phyloP scores from a whole-genome alignment of 495 filamentous ascomycete genomes.

The Hyphodiscus hymeniophilus region DNA sequence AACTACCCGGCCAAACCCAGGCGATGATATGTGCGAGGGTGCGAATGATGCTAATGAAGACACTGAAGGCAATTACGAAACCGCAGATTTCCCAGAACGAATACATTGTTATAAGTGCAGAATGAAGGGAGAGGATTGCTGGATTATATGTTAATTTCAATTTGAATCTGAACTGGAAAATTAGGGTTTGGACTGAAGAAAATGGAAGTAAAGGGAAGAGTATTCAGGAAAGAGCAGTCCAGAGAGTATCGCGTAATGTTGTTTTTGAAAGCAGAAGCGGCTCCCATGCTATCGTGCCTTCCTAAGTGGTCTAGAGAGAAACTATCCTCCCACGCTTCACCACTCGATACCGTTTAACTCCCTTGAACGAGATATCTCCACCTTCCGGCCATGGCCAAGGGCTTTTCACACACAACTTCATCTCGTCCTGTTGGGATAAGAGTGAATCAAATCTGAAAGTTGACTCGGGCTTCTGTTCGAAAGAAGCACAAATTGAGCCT shows the following conservation, averaged over 20 bases:
- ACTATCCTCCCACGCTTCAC: slow-evolving; percentile 1
- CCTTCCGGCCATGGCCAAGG: slow-evolving; percentile 11
- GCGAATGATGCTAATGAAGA: no score
- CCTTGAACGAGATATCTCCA: slow-evolving; percentile 1
- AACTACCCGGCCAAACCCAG: background rate
- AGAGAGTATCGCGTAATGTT: slow-evolving; percentile 3
- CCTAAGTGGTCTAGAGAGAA: no score
- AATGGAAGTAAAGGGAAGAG: no score
- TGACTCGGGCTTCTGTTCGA: slow-evolving; percentile 8
- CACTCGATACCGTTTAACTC: slow-evolving; percentile 1
- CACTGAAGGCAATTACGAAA: background rate
- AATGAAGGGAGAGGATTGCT: background rate
- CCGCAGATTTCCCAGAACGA: background rate
- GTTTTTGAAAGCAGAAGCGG: slow-evolving; percentile 2
- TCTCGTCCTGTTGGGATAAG: slow-evolving; percentile 10
- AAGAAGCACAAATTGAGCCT: slow-evolving; percentile 13
- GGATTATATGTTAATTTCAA: no score
- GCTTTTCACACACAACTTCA: slow-evolving; percentile 9
- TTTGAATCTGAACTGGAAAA: no score
- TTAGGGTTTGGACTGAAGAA: no score
- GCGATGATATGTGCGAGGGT: no score
- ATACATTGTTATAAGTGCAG: background rate
- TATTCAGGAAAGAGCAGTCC: slow-evolving; percentile 1
- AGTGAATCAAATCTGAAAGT: slow-evolving; percentile 12
- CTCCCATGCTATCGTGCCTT: slow-evolving; percentile 5